Evolutionary conservation across 345 rosid species (phyloP).

Genomic region (Linum lewisii): DNA sequence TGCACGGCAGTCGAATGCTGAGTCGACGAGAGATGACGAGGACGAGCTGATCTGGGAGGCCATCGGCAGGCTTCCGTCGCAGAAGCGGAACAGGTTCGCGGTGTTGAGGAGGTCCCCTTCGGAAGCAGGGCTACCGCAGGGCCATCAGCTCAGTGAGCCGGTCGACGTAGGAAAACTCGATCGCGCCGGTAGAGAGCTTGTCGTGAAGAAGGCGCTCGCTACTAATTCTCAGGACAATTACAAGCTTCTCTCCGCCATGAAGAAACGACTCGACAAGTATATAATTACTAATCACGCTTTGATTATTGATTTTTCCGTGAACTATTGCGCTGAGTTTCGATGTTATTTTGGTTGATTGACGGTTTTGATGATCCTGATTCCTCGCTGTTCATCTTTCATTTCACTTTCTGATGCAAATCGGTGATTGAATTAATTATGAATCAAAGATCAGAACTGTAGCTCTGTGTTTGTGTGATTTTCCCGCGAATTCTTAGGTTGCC

Average conservation of each 20-base stretch:
- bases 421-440: too few relatives aligned
- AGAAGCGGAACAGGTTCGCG: constrained; percentile 36
- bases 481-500: too few relatives aligned
- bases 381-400: too few relatives aligned
- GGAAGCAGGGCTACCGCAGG: constrained; percentile 12
- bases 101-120: constrained; percentile 32
- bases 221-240: constrained; percentile 74
- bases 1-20: constrained; percentile 60
- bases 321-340: too few relatives aligned
- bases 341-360: too few relatives aligned
- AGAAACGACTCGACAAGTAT: constrained; percentile 70
- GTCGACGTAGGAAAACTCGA: constrained; percentile 60
- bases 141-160: constrained; percentile 28
- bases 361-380: too few relatives aligned
- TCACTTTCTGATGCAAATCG: too few relatives aligned
- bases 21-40: constrained; percentile 57
- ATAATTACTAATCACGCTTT: not conserved
- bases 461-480: not conserved
- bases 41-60: constrained; percentile 74
- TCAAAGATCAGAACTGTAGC: not conserved
- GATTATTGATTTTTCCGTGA: not conserved
- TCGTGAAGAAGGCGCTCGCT: constrained; percentile 71
- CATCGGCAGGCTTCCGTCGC: constrained; percentile 57
- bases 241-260: constrained; percentile 55
- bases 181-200: constrained; percentile 49